Conservation (phyloP, 371 early-diverging fungal genomes). For the Circinella minor region DNA sequence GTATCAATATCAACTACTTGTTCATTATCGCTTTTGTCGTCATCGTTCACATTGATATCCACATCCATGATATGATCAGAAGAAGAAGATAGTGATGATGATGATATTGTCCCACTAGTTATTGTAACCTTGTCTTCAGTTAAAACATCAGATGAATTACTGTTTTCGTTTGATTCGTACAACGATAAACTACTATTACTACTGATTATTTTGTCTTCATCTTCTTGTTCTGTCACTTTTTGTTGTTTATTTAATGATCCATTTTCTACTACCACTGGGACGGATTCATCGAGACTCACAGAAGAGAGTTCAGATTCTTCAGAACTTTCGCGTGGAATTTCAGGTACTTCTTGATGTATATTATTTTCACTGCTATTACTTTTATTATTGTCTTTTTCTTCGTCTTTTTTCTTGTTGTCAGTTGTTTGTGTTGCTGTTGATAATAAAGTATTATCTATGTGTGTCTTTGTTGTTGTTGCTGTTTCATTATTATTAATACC, state of each 20-base stretch:
- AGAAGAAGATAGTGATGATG: too few relatives aligned
- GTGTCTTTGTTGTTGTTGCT: too few relatives aligned
- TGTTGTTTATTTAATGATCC: background rate
- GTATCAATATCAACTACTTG: too few relatives aligned
- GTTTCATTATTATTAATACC: background rate
- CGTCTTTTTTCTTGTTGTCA: background rate
- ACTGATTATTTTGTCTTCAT: background rate
- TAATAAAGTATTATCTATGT: background rate
- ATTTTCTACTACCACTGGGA: background rate
- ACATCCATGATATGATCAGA: too few relatives aligned
- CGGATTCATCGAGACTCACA: constrained; percentile 1
- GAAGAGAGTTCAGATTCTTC: constrained; percentile 6
- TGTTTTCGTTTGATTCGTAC: too few relatives aligned
- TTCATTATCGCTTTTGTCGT: too few relatives aligned
- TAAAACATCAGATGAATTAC: background rate
- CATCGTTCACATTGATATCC: too few relatives aligned
- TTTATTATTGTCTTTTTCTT: too few relatives aligned
- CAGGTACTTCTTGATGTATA: background rate
- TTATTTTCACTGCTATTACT: background rate
- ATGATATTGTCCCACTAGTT: too few relatives aligned
- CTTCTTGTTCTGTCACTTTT: background rate
- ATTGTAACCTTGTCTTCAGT: too few relatives aligned
- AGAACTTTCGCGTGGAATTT: constrained; percentile 1
- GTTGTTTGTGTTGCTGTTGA: background rate
- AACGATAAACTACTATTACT: background rate